Evolutionary conservation across 148 eudicot genomes (phyloP).

Genomic region (Fagopyrum esculentum): DNA sequence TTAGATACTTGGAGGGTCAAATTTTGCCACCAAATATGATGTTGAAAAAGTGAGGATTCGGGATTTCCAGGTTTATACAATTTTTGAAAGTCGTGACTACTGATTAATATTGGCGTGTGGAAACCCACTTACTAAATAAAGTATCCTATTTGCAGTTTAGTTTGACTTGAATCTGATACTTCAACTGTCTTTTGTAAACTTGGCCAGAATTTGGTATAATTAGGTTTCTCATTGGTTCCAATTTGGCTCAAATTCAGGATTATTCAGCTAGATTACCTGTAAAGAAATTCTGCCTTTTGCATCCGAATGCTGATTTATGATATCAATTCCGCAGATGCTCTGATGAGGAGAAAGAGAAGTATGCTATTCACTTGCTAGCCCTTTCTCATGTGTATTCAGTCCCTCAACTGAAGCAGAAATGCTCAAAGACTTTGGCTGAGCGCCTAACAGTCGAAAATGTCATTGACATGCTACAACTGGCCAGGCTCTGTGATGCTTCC

Average conservation of each 20-base stretch:
- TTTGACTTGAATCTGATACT: background rate
- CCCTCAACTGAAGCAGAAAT: conserved; percentile 71
- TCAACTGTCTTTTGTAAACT: background rate
- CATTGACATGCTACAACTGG: conserved; percentile 77
- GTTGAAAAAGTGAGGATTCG: background rate
- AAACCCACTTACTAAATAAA: background rate
- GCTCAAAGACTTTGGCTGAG: conserved; percentile 52
- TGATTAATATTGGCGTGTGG: background rate
- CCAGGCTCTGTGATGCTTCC: conserved; percentile 77
- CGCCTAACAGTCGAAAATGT: conserved; percentile 58
- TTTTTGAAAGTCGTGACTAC: background rate
- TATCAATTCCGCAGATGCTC: conserved; percentile 40
- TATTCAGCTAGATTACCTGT: background rate
- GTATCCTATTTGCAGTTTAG: background rate
- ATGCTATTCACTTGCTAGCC: conserved; percentile 70
- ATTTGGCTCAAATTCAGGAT: background rate
- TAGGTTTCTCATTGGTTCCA: background rate
- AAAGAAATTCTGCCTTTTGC: background rate
- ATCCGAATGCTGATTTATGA: conserved; percentile 1
- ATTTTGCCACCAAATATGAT: background rate
- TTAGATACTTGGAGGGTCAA: background rate
- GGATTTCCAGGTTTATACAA: background rate
- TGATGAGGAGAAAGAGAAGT: conserved; percentile 61
- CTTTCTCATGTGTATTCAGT: conserved; percentile 77
- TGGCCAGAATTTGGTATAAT: background rate